These are phyloP conservation scores for Filobasidium uniguttulatum DNA, from an alignment of 1,284 basidiomycete genomes.

Conservation along the genomic window DNA sequence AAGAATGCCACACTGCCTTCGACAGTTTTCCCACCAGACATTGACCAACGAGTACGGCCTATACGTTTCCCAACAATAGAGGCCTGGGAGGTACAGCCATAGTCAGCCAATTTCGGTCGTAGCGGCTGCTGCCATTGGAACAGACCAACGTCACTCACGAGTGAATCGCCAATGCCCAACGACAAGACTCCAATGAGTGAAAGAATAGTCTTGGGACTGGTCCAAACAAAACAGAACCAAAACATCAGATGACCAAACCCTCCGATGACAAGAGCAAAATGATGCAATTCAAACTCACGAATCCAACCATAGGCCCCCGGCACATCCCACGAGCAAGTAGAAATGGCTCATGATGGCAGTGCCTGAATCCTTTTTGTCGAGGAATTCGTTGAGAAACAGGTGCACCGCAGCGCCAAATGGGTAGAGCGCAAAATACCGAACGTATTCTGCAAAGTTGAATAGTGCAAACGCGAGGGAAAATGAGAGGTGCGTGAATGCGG, in stretches of 20 bases:
- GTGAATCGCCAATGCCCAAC: constrained; percentile 83
- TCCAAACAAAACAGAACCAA: neutral
- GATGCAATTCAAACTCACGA: constrained; percentile 45
- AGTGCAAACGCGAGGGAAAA: constrained; percentile 85
- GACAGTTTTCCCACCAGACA: constrained; percentile 69
- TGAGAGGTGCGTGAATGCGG: constrained; percentile 86
- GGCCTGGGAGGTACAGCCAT: constrained; percentile 43
- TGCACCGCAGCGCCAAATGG: constrained; percentile 89
- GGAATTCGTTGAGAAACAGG: constrained; percentile 92
- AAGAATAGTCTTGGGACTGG: constrained; percentile 54
- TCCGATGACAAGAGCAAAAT: neutral
- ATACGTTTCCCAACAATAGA: constrained; percentile 78
- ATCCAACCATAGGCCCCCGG: constrained; percentile 87
- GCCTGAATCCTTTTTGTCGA: constrained; percentile 88
- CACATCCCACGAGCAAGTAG: constrained; percentile 89
- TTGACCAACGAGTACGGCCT: constrained; percentile 70
- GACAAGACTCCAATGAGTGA: constrained; percentile 81
- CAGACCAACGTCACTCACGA: constrained; percentile 44
- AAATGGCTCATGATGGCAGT: constrained; percentile 96
- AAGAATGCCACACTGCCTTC: constrained; percentile 81
- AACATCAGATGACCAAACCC: neutral
- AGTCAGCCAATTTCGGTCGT: neutral
- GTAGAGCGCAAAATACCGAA: constrained; percentile 95
- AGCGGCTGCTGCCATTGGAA: neutral
- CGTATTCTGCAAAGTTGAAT: constrained; percentile 91